Base-by-base conservation (phyloP, 2,329 filamentous ascomycete genomes). In the Lecanicillium sp. region DNA sequence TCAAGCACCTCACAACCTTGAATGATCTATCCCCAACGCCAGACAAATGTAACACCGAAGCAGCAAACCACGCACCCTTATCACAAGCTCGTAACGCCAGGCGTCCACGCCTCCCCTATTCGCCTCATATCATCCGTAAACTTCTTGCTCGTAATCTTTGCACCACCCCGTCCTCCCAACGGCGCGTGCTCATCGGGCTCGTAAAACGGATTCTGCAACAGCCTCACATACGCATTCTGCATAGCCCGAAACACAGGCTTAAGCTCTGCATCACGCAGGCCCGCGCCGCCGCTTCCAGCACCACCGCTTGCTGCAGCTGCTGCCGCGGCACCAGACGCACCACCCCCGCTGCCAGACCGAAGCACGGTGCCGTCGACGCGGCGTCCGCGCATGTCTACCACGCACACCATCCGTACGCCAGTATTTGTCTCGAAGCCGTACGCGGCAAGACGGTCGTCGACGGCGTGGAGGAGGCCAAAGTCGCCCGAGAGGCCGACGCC, bases 351-450 rank as follows among this genome's bases (percentile, higher is more conserved):
- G 22, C 15, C 41, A 32, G 37, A 38, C n/a, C 35, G 46, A 59
- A 29, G 53, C 45, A 16, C 48, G 35, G 39, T 37, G 9, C 51
- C 54, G 36, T 60, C 64, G 38, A 69, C 62, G 35, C 73, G 65
- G 16, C 83, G 70, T 2, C 88, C 89, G 49, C 88, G 79, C 75
- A 94, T 87, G 63, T 98, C 90, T 20, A 96, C 83, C 4, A 95
- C 78, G 45, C 88, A 82, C 25, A 96, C 80, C 54, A 98, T 80
- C 57, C 90, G 89, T 46, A 95, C 79, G 29, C 88, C 88, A 18
- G 92, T 96, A 62, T 95, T 96, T 41, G 92, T 95, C 62, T 96
- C 77, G 78, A 86, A 95, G 52, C 92, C 92, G 66, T 96, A 98
- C 49, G 88, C 84, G 27, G 89, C 88, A 33, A 96, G 73, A 18